phyloP scores from a whole-genome alignment of 176 grass and related monocot species.

The Eragrostis curvula region DNA sequence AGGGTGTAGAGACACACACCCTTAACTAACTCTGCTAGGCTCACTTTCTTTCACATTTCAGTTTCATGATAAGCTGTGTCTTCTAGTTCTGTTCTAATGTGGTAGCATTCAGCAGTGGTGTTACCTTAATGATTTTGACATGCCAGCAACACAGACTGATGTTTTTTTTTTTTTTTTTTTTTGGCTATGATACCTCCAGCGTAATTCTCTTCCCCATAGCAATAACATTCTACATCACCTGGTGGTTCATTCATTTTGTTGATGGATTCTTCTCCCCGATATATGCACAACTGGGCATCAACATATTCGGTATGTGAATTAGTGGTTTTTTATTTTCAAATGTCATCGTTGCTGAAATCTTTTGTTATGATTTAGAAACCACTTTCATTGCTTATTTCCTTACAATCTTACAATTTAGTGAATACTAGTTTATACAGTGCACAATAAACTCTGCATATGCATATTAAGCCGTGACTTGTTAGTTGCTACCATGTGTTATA shows the following conservation, averaged over 20 bases:
- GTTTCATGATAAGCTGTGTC: background rate
- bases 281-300: conserved; percentile 91
- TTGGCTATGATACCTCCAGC: conserved; percentile 44
- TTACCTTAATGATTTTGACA: conserved; percentile 5
- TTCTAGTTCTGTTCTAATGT: background rate
- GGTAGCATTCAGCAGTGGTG: background rate
- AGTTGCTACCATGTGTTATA: background rate
- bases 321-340: background rate
- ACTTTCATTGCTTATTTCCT: background rate
- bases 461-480: background rate
- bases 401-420: background rate
- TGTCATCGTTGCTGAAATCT: background rate
- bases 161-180: conserved; percentile 44
- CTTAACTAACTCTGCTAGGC: too few relatives aligned
- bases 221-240: conserved; percentile 96
- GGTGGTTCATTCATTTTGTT: conserved; percentile 99
- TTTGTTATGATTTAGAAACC: background rate
- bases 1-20: too few relatives aligned
- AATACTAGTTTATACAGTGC: background rate
- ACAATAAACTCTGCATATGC: background rate
- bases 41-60: background rate
- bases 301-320: conserved; percentile 74
- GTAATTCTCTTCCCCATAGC: conserved; percentile 96
- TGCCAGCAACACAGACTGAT: conserved; percentile 18
- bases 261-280: conserved; percentile 97